A percentile compares a stretch with the other conserved stretches of the same genome.
These are phyloP conservation scores for Rhodotorula sp. DNA, from an alignment of 1,284 basidiomycete species.

Conservation along the genomic window DNA sequence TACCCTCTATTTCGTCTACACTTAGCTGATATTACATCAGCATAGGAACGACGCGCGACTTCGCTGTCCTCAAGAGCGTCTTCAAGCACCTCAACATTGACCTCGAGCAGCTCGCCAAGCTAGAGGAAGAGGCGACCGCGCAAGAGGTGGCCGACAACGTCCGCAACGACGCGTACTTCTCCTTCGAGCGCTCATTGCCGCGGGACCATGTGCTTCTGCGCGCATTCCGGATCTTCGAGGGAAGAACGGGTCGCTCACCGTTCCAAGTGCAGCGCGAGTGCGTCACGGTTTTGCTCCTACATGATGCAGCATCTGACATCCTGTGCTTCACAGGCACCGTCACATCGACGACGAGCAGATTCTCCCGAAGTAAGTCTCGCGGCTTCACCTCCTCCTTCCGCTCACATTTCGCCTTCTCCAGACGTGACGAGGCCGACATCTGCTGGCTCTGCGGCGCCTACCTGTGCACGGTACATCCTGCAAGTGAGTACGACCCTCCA, in stretches of 20 bases:
- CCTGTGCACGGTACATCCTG: conserved; percentile 1
- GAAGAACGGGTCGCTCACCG: neutral
- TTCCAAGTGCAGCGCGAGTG: neutral
- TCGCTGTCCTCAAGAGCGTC: neutral
- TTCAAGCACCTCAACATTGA: neutral
- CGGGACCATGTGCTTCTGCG: neutral
- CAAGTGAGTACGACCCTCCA: neutral
- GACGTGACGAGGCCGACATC: neutral
- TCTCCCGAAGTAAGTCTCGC: too few relatives aligned
- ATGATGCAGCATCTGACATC: neutral
- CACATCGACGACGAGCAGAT: neutral
- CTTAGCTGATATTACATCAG: neutral
- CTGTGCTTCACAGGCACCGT: neutral
- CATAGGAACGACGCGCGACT: conserved; percentile 2
- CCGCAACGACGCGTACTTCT: neutral
- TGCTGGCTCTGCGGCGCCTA: conserved; percentile 8
- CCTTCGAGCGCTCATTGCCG: conserved; percentile 2
- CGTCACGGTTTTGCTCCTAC: neutral
- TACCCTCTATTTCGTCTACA: neutral
- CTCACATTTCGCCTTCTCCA: too few relatives aligned
- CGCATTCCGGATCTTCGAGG: neutral
- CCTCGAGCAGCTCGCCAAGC: conserved; percentile 1
- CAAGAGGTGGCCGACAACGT: neutral
- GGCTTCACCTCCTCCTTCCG: too few relatives aligned
- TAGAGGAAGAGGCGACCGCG: neutral